A percentile compares a stretch with the other conserved stretches of the same genome.
Conservation (phyloP, 768 basidiomycete genomes). For the Leccinum fibrillosum region DNA sequence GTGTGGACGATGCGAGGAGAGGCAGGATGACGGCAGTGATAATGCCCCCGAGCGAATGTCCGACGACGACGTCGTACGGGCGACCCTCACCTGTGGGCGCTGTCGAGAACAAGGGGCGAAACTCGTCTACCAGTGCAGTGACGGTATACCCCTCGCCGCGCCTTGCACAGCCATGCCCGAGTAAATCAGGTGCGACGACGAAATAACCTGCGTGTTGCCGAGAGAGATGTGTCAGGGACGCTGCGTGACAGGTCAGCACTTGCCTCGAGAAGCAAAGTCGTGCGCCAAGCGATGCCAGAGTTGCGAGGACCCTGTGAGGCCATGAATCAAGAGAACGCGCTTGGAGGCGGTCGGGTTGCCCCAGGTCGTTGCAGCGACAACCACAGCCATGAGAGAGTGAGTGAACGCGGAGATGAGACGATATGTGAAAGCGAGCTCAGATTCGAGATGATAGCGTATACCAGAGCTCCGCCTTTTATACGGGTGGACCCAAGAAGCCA, state of each 20-base stretch:
- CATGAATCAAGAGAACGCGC: constrained; percentile 22
- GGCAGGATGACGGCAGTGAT: background rate
- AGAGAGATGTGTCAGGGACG: background rate
- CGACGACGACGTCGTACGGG: background rate
- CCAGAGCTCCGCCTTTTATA: background rate
- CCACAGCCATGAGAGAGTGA: background rate
- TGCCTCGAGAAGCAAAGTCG: constrained; percentile 17
- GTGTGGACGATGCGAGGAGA: background rate
- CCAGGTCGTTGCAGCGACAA: constrained; percentile 10
- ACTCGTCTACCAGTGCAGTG: constrained; percentile 11
- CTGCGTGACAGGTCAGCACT: background rate
- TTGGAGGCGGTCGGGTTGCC: constrained; percentile 18
- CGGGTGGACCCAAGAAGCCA: background rate
- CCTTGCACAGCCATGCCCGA: constrained; percentile 19
- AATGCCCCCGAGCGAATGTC: background rate
- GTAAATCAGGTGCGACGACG: constrained; percentile 23
- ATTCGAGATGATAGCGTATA: background rate
- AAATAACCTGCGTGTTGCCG: constrained; percentile 15
- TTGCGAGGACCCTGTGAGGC: constrained; percentile 12
- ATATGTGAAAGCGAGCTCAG: background rate
- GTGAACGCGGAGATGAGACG: background rate
- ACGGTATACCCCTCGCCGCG: constrained; percentile 14
- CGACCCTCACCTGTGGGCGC: background rate
- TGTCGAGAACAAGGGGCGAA: constrained; percentile 6
- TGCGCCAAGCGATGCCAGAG: constrained; percentile 15